phyloP scores from a whole-genome alignment of 306 rosid species.

The Dalbergia cultrata region DNA sequence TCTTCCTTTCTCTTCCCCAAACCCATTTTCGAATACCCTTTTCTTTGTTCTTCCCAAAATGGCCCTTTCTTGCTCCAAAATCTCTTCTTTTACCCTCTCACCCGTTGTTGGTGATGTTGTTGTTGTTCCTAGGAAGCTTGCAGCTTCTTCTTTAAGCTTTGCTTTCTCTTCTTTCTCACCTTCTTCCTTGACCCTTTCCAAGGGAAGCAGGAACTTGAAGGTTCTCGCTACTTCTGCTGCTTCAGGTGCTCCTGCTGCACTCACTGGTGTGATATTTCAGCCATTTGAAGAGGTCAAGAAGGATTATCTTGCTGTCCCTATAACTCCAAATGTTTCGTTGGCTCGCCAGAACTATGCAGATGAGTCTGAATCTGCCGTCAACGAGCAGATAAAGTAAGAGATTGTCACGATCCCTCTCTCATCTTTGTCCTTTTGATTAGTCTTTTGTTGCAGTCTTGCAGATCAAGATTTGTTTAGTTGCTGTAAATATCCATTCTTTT shows the following conservation, averaged over 20 bases:
- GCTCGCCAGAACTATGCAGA: constrained; percentile 57
- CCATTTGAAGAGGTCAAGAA: constrained; percentile 65
- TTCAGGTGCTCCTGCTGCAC: background rate
- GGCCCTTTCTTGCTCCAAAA: constrained; percentile 51
- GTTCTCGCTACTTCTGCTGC: constrained; percentile 45
- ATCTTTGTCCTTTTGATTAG: background rate
- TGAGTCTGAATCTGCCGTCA: constrained; percentile 55
- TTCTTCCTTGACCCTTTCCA: background rate
- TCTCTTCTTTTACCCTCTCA: constrained; percentile 42
- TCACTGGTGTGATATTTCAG: constrained; percentile 51
- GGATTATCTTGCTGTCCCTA: constrained; percentile 46
- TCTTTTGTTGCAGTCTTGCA: background rate
- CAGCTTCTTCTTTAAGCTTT: constrained; percentile 31
- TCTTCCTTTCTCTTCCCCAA: background rate
- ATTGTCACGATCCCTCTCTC: too few relatives aligned
- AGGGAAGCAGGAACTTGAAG: constrained; percentile 23
- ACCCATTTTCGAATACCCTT: background rate
- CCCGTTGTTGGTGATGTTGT: constrained; percentile 37
- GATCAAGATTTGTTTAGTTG: background rate
- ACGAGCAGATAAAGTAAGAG: constrained; percentile 62
- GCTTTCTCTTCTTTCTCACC: background rate
- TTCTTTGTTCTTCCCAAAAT: constrained; percentile 44
- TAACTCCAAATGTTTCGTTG: constrained; percentile 45
- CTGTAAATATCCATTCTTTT: too few relatives aligned
- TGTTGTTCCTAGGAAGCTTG: constrained; percentile 3